Percentiles rank a stretch among this genome's conserved stretches.
Evolutionary conservation across 306 rosid species (phyloP).

Genomic region (Inga laurina): DNA sequence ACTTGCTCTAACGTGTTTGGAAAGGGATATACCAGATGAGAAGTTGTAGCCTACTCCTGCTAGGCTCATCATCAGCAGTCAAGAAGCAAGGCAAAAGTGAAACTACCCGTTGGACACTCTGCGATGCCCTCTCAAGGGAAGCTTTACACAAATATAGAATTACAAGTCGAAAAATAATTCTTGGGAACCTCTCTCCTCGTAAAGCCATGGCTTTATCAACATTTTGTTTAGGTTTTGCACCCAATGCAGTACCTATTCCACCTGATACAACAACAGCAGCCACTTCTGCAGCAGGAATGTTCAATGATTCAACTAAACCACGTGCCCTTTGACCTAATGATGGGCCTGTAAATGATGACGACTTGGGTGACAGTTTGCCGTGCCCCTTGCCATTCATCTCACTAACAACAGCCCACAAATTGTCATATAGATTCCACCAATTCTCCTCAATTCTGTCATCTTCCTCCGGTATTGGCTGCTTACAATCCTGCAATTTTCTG

Average conservation of each 20-base stretch:
- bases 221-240: conserved; percentile 82
- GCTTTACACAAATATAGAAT: conserved; percentile 85
- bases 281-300: conserved; percentile 99
- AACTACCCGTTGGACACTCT: conserved; percentile 79
- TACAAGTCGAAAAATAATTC: conserved; percentile 85
- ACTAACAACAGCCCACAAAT: conserved; percentile 75
- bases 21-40: conserved; percentile 76
- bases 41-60: conserved; percentile 89
- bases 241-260: conserved; percentile 88
- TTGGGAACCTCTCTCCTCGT: conserved; percentile 90
- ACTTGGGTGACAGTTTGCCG: conserved; percentile 62
- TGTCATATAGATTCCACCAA: conserved; percentile 91
- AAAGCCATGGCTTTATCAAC: conserved; percentile 94
- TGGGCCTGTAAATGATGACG: conserved; percentile 68
- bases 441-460: conserved; percentile 62
- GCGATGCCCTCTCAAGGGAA: conserved; percentile 86
- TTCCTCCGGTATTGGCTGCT: conserved; percentile 48
- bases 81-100: conserved; percentile 85
- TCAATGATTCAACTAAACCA: conserved; percentile 93
- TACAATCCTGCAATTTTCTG: conserved; percentile 53
- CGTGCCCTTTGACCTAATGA: conserved; percentile 97
- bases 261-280: conserved; percentile 99
- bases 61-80: conserved; percentile 91
- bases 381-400: conserved; percentile 87
- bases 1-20: conserved; percentile 13